A percentile compares a stretch with the other conserved stretches of the same genome.
Evolutionary conservation across 352 stramenopile species (phyloP).

Genomic region (Saprolegnia diclina): DNA sequence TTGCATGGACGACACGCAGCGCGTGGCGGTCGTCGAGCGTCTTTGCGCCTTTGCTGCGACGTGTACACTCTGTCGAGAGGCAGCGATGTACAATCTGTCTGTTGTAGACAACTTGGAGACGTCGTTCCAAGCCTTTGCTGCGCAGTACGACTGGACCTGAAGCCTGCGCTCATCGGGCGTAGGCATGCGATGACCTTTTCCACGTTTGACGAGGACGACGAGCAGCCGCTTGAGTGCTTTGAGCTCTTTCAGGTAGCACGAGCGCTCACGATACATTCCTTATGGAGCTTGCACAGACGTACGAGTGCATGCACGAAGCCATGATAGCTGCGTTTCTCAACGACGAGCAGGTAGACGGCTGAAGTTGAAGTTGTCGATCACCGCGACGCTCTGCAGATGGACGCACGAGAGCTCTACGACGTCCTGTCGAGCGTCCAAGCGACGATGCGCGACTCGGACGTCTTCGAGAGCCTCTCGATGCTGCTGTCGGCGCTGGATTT

Average conservation of each 20-base stretch:
- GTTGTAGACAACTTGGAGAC: neutral
- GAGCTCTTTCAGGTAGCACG: neutral
- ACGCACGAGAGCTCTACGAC: neutral
- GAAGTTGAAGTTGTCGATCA: neutral
- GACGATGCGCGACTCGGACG: neutral
- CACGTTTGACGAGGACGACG: constrained; percentile 10
- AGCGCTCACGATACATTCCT: neutral
- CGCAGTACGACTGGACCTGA: neutral
- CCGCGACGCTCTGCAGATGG: neutral
- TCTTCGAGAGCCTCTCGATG: neutral
- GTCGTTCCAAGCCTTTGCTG: neutral
- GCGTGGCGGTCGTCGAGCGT: neutral
- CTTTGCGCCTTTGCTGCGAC: neutral
- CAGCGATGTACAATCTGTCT: neutral
- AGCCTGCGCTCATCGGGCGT: no score
- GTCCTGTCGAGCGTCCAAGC: neutral
- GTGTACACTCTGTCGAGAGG: neutral
- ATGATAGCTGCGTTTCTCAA: constrained; percentile 2
- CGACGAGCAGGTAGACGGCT: neutral
- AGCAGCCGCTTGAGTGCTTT: constrained; percentile 1
- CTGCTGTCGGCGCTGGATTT: neutral
- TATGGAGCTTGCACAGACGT: neutral
- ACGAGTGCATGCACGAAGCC: neutral
- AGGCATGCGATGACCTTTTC: constrained; percentile 4
- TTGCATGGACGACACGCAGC: neutral